These are phyloP conservation scores for Apiospora koreana DNA, from an alignment of 2,329 filamentous ascomycete species.

Conservation along the genomic window DNA sequence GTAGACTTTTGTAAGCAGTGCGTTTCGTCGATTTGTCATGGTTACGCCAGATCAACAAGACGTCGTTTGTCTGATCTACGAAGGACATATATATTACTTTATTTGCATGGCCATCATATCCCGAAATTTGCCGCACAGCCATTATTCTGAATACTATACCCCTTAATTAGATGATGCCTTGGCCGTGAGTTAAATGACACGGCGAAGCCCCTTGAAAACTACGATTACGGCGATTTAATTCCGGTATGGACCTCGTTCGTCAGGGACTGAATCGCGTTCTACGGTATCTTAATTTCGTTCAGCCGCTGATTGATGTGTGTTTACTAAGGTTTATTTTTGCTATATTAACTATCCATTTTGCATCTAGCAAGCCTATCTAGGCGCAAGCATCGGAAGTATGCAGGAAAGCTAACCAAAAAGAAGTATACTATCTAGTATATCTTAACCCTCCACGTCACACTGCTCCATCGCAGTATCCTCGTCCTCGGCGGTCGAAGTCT, in stretches of 20 bases:
- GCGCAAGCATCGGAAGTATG: background rate
- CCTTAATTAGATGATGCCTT: background rate
- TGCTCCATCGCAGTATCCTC: background rate
- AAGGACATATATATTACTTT: background rate
- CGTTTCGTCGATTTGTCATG: background rate
- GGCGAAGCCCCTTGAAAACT: background rate
- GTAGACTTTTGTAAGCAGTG: constrained; percentile 6
- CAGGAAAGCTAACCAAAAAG: background rate
- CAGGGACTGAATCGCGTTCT: background rate
- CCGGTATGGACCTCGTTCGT: background rate
- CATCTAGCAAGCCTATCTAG: background rate
- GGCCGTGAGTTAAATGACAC: background rate
- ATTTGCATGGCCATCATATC: background rate
- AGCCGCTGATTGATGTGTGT: background rate
- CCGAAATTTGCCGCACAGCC: background rate
- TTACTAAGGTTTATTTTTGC: background rate
- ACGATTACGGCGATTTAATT: background rate
- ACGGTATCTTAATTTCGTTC: background rate
- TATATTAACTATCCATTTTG: background rate
- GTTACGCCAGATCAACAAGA: background rate
- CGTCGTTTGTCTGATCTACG: background rate
- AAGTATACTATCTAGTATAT: background rate
- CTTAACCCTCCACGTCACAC: background rate
- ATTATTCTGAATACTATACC: background rate
- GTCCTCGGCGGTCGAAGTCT: background rate